These are phyloP conservation scores for Cyclotella cryptica DNA, from an alignment of 108 stramenopile species.

Conservation along the genomic window DNA sequence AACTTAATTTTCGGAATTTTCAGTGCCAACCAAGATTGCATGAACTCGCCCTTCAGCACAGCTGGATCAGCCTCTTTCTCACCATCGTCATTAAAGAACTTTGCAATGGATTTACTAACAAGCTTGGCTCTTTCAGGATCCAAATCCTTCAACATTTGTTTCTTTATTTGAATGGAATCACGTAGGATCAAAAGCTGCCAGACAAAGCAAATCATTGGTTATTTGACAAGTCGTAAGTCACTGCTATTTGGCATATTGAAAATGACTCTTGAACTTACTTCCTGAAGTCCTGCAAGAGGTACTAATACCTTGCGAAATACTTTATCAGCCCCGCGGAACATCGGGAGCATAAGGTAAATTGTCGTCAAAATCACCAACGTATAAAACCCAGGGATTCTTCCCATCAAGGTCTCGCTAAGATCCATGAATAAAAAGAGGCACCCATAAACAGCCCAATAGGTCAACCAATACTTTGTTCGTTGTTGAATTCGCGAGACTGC, in stretches of 20 bases:
- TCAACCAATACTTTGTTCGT: constrained; percentile 28
- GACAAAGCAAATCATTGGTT: background rate
- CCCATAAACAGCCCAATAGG: constrained; percentile 62
- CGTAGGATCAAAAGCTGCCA: constrained; percentile 53
- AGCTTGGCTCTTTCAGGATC: constrained; percentile 39
- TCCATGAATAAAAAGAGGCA: constrained; percentile 63
- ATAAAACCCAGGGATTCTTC: constrained; percentile 65
- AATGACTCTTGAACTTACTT: constrained; percentile 21
- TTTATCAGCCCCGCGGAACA: constrained; percentile 69
- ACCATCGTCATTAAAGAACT: constrained; percentile 38
- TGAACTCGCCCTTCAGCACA: constrained; percentile 31
- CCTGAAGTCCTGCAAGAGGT: constrained; percentile 63
- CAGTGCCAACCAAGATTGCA: constrained; percentile 18
- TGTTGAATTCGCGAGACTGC: background rate
- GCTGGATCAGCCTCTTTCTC: constrained; percentile 29
- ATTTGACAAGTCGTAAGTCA: background rate
- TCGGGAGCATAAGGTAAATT: constrained; percentile 67
- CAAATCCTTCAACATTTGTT: constrained; percentile 49
- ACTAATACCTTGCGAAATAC: constrained; percentile 69
- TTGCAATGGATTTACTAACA: constrained; percentile 46
- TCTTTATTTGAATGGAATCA: constrained; percentile 56
- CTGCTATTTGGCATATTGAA: no score
- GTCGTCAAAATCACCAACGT: constrained; percentile 50
- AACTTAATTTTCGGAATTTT: constrained; percentile 34
- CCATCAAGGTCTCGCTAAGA: constrained; percentile 56